Conservation (phyloP, 257 asterid species). For the Solanum bulbocastanum region DNA sequence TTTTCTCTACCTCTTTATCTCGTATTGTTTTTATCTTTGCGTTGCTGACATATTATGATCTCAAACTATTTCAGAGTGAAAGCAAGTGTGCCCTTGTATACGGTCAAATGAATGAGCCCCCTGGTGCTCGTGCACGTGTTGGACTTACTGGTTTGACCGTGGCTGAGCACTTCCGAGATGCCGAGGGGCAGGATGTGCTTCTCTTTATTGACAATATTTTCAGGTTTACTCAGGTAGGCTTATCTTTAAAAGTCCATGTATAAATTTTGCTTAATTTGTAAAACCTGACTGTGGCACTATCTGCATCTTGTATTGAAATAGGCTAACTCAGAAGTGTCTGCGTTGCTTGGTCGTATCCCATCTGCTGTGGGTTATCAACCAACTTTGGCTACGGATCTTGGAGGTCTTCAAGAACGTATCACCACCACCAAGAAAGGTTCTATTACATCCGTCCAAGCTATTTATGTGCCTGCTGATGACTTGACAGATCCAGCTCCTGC, state of each 20-base stretch:
- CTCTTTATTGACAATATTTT: conserved; percentile 95
- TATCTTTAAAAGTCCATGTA: not conserved
- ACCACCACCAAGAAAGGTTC: conserved; percentile 96
- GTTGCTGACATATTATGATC: not conserved
- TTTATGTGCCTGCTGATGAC: conserved; percentile 99
- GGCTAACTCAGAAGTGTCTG: conserved; percentile 99
- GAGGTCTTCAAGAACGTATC: conserved; percentile 97
- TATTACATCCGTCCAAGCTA: conserved; percentile 95
- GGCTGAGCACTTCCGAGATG: conserved; percentile 99
- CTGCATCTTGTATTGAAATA: conserved; percentile 8
- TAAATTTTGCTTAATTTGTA: not conserved
- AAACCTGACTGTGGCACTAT: not conserved
- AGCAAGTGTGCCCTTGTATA: conserved; percentile 99
- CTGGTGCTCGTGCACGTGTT: conserved; percentile 99
- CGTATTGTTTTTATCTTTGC: not conserved
- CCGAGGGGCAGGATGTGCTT: conserved; percentile 99
- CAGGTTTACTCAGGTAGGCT: conserved; percentile 83
- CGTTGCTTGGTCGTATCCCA: conserved; percentile 98
- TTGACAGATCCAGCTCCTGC: conserved; percentile 99
- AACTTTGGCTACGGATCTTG: conserved; percentile 98
- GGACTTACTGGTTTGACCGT: conserved; percentile 98
- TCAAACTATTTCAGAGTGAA: conserved; percentile 39
- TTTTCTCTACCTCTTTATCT: not conserved
- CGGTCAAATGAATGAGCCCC: conserved; percentile 99
- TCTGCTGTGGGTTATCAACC: conserved; percentile 99